Evolutionary conservation across 257 asterid species (phyloP).

Genomic region (Gentiana macrophylla): DNA sequence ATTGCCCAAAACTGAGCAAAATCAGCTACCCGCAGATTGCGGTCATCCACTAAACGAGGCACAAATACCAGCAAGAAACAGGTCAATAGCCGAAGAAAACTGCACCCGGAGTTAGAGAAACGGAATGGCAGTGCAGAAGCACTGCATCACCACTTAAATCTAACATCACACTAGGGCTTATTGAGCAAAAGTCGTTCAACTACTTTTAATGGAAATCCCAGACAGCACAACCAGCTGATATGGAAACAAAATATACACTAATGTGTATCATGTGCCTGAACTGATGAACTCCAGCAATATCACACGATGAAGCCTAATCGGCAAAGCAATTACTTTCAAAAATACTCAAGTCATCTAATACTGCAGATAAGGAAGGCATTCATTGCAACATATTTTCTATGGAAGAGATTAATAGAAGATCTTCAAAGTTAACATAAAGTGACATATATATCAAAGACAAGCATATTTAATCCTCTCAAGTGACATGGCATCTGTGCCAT

Average conservation of each 20-base stretch:
- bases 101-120: constrained; percentile 94
- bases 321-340: background rate
- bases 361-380: background rate
- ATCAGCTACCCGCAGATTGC: constrained; percentile 99
- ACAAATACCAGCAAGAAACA: constrained; percentile 96
- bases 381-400: no score
- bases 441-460: constrained; percentile 7
- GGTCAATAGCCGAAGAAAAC: constrained; percentile 91
- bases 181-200: constrained; percentile 2
- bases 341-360: background rate
- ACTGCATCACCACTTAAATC: constrained; percentile 75
- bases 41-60: constrained; percentile 99
- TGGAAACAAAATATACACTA: no score
- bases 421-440: background rate
- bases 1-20: constrained; percentile 99
- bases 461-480: constrained; percentile 3
- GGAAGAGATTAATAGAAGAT: no score
- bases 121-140: constrained; percentile 74
- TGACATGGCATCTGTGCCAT: constrained; percentile 12
- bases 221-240: background rate
- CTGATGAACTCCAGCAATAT: no score
- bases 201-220: constrained; percentile 1
- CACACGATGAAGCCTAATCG: no score
- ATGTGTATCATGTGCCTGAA: no score
- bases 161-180: constrained; percentile 29